Evolutionary conservation across 2,329 filamentous ascomycete species (phyloP).

Genomic region (Monilinia polystroma): DNA sequence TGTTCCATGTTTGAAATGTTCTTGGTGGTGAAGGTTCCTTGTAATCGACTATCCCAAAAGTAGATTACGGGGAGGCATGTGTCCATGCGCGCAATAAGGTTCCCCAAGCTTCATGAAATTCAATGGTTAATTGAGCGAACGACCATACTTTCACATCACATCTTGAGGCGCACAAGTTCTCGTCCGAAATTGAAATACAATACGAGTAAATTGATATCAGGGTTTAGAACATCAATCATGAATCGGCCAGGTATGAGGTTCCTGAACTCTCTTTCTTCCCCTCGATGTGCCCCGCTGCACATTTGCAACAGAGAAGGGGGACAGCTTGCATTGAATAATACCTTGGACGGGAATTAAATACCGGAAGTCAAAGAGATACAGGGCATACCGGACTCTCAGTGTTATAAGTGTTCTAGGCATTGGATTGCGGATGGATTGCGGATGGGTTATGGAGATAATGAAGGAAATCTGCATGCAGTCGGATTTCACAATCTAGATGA

Average conservation of each 20-base stretch:
- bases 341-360: neutral
- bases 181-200: neutral
- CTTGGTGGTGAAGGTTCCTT: conserved; percentile 2
- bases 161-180: conserved; percentile 17
- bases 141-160: conserved; percentile 12
- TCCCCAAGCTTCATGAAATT: conserved; percentile 25
- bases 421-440: neutral
- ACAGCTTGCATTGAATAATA: conserved; percentile 15
- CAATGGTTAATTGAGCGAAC: conserved; percentile 14
- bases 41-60: conserved; percentile 18
- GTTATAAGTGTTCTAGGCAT: neutral
- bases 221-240: conserved; percentile 31
- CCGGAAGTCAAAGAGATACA: neutral
- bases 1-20: neutral
- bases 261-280: conserved; percentile 30
- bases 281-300: conserved; percentile 35
- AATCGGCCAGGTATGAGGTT: conserved; percentile 40
- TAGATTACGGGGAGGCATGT: conserved; percentile 25
- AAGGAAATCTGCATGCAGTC: conserved; percentile 4
- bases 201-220: neutral
- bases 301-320: conserved; percentile 21
- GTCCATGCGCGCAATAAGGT: conserved; percentile 22
- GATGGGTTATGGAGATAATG: neutral
- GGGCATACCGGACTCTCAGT: neutral
- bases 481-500: neutral